Conservation (phyloP, 495 filamentous ascomycete species). For the Penicillium waksmanii region DNA sequence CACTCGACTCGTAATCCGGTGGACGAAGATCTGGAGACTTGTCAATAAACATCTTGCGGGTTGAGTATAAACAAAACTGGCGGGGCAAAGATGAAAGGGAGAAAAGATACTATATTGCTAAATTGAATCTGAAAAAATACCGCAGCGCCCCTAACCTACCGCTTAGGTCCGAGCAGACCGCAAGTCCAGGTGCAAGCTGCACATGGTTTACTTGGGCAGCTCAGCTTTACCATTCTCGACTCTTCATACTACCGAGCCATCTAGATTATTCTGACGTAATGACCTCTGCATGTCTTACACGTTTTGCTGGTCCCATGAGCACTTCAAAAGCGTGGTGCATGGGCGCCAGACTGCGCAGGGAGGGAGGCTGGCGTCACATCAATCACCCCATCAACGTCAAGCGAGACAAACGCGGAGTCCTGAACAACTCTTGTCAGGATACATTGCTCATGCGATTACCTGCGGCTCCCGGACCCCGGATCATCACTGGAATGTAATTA, state of each 20-base stretch:
- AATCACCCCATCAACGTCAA: conserved; percentile 4
- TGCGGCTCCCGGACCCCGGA: conserved; percentile 2
- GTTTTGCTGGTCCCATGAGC: conserved; percentile 23
- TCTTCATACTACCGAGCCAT: not conserved
- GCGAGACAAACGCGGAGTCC: conserved; percentile 5
- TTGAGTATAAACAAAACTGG: not conserved
- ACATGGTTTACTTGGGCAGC: conserved; percentile 1
- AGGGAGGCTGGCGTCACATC: conserved; percentile 13
- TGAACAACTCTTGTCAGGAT: conserved; percentile 12
- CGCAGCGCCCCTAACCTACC: not conserved
- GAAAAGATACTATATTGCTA: not conserved
- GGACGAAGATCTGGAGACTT: conserved; percentile 5
- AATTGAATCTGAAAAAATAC: conserved; percentile 1
- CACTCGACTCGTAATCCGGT: conserved; percentile 1
- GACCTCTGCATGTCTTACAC: conserved; percentile 31
- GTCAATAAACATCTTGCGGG: conserved; percentile 6
- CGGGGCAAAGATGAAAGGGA: not conserved
- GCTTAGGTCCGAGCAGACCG: conserved; percentile 13
- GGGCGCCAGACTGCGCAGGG: conserved; percentile 8
- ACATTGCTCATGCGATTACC: conserved; percentile 1
- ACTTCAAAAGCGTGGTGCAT: conserved; percentile 14
- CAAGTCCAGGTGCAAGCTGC: conserved; percentile 14
- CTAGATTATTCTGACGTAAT: conserved; percentile 11
- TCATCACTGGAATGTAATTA: conserved; percentile 27
- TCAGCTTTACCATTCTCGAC: not conserved